Conservation (phyloP, 2,329 filamentous ascomycete genomes). For the Hypoxylon sp. region DNA sequence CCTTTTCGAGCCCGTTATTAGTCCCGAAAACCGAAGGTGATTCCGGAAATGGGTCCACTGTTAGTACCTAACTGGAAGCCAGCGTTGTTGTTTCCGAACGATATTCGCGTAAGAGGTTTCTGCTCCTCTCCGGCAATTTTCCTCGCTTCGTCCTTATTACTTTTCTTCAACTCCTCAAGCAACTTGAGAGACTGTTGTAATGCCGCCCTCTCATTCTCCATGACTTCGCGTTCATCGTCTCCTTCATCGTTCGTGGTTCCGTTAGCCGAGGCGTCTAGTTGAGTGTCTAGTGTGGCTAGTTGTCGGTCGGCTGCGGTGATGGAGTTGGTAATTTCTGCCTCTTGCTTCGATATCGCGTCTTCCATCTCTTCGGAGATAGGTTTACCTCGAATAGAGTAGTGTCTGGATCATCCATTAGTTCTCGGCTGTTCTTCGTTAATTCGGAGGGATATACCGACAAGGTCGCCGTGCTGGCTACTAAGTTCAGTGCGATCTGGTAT, state of each 20-base stretch:
- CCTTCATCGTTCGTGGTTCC: neutral
- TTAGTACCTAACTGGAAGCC: neutral
- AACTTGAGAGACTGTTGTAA: neutral
- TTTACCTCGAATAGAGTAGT: neutral
- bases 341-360: neutral
- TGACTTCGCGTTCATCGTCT: neutral
- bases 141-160: neutral
- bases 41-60: neutral
- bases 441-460: neutral
- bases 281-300: neutral
- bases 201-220: neutral
- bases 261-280: neutral
- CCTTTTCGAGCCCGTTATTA: neutral
- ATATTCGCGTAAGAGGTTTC: neutral
- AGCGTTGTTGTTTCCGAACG: neutral
- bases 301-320: neutral
- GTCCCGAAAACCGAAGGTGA: neutral
- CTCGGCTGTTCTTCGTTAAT: neutral
- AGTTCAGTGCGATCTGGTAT: neutral
- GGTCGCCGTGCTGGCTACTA: neutral
- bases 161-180: neutral
- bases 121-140: neutral
- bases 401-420: neutral
- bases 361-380: neutral
- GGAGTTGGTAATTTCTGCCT: neutral